Conservation (phyloP, 2,329 filamentous ascomycete genomes). For the Venturia carpophila region DNA sequence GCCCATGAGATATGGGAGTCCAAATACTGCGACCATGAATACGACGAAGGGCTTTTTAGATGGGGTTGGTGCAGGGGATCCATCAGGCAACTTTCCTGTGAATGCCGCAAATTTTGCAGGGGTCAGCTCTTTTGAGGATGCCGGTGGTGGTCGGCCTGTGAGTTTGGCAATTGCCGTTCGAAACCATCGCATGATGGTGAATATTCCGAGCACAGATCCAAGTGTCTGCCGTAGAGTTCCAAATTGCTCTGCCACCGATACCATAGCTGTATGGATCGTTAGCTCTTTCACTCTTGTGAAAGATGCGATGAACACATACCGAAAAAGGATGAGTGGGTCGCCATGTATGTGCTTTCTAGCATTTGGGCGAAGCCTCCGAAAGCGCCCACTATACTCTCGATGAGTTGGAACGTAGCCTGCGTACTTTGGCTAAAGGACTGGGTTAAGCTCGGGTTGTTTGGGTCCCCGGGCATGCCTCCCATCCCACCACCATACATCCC, state of each 20-base stretch:
- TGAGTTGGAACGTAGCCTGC: conserved; percentile 94
- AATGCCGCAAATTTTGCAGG: conserved; percentile 88
- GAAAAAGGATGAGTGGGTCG: conserved; percentile 96
- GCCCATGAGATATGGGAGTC: conserved; percentile 91
- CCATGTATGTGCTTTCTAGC: conserved; percentile 99
- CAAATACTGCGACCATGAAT: conserved; percentile 90
- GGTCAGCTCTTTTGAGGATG: conserved; percentile 77
- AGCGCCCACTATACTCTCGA: conserved; percentile 91
- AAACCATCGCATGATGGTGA: conserved; percentile 91
- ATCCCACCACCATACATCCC: conserved; percentile 45
- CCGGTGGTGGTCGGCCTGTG: conserved; percentile 83
- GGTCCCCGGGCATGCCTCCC: conserved; percentile 43
- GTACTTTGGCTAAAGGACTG: conserved; percentile 92
- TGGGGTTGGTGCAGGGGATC: conserved; percentile 58
- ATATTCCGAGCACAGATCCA: conserved; percentile 89
- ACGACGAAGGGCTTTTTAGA: conserved; percentile 95
- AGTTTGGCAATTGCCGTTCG: conserved; percentile 85
- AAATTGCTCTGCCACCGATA: conserved; percentile 95
- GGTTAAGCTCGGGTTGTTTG: conserved; percentile 90
- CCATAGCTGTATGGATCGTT: conserved; percentile 57
- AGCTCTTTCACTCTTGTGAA: neutral
- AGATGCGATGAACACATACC: conserved; percentile 45
- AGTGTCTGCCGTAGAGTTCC: conserved; percentile 87
- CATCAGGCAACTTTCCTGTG: conserved; percentile 63
- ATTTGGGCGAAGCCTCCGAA: conserved; percentile 98